Evolutionary conservation across 192 early-diverging fungal genomes (phyloP).

Genomic region (Rhizophagus prolifer): DNA sequence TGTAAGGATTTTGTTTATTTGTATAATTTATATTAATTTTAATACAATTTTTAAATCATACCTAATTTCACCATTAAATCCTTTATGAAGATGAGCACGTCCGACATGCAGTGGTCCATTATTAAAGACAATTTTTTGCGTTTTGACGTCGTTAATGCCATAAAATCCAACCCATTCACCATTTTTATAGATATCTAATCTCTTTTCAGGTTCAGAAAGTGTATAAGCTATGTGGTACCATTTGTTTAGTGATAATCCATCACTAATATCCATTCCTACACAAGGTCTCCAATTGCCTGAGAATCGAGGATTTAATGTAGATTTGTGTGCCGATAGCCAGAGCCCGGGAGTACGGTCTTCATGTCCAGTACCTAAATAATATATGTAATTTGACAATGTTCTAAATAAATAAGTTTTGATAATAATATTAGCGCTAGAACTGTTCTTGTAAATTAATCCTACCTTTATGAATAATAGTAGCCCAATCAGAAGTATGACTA

Average conservation of each 20-base stretch:
- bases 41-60: slow-evolving; percentile 2
- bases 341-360: background rate
- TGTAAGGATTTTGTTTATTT: background rate
- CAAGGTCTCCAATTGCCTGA: background rate
- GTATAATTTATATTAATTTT: background rate
- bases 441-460: background rate
- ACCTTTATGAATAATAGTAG: background rate
- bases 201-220: slow-evolving; percentile 21
- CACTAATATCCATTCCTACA: background rate
- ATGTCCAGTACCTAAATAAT: background rate
- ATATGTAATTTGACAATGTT: no score
- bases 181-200: background rate
- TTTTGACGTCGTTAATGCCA: background rate
- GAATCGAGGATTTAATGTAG: slow-evolving; percentile 4
- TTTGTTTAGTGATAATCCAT: background rate
- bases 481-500: background rate
- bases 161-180: background rate
- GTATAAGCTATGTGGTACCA: slow-evolving; percentile 21
- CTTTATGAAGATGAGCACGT: no score
- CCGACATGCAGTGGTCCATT: slow-evolving; percentile 8
- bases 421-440: background rate
- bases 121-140: slow-evolving; percentile 1
- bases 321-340: background rate
- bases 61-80: slow-evolving; percentile 18
- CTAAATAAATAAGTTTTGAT: no score